Base-by-base conservation (phyloP, 495 filamentous ascomycete species). In the Lasiosphaeria ovina region DNA sequence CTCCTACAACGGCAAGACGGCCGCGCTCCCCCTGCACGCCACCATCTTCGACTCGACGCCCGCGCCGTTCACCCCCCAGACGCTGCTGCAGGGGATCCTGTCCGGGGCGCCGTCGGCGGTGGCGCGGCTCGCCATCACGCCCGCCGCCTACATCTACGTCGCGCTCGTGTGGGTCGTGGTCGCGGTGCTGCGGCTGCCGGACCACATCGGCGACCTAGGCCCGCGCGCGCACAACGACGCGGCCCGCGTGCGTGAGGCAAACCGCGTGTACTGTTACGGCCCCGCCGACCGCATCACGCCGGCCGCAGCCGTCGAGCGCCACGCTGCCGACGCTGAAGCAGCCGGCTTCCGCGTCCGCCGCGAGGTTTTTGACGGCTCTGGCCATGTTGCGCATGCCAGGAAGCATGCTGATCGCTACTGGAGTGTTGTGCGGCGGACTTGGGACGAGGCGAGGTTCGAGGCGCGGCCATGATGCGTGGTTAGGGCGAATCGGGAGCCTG, bases 1-100 rank as follows among this genome's bases (percentile, higher is more conserved):
- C 51, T 9, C 51, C 10, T 53, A n/a, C 10, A 34, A 34, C 24
- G 5, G 8, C 48, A 24, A 24, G 24, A 11, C 14, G 2, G 14
- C 8, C 32, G 49, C 35, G 12, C 66, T 73, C 60, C 72, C 72
- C 4, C 58, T 67, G 31, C 70, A 72, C 45, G 47, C 58, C 24
- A 62, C 63, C 14, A 63, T 74, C 3, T 72, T 71, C 50, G 72
- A 74, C 57, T 74, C 72, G 8, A 69, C 68, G 8, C 72, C 72
- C 6, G 70, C 70, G 9, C 6, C 65, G 14, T 66, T 63, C 47
- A 56, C 63, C 9, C 67, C 63, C 42, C 50, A 61, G 4, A 59
- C 55, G n/a, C 50, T 60, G 11, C 68, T 71, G 35, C 67, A 61
- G 10, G 68, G 66, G 1, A 59, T 72, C 40, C 69, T 69, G 17